Percentiles rank a stretch among this genome's conserved stretches.
These are phyloP conservation scores for Pythium sukuiense DNA, from an alignment of 352 stramenopile species.

Conservation along the genomic window DNA sequence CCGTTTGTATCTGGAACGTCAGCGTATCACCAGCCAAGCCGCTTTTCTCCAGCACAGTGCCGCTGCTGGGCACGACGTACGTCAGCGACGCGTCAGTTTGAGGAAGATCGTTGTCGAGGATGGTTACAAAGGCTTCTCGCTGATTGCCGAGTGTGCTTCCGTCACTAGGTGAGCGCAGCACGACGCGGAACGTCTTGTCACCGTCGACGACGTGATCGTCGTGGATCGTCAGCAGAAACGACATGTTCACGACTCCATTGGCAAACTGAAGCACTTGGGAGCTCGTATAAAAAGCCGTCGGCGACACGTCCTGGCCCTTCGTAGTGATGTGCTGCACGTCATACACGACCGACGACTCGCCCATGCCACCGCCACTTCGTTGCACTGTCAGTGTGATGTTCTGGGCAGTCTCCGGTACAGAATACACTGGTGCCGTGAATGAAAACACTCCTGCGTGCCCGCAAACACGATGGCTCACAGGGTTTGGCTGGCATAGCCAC, in stretches of 20 bases:
- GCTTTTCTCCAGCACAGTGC: constrained; percentile 32
- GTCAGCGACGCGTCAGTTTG: constrained; percentile 43
- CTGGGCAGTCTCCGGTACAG: constrained; percentile 61
- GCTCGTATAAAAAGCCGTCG: constrained; percentile 88
- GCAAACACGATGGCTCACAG: constrained; percentile 85
- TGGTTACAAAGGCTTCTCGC: constrained; percentile 60
- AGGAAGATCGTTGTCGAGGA: constrained; percentile 61
- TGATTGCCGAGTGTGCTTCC: constrained; percentile 58
- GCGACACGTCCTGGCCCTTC: constrained; percentile 67
- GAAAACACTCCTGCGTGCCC: constrained; percentile 89
- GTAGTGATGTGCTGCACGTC: constrained; percentile 84
- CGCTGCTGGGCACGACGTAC: constrained; percentile 29
- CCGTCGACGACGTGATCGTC: constrained; percentile 80
- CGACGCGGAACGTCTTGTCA: constrained; percentile 70
- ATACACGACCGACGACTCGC: constrained; percentile 73
- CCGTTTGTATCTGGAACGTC: constrained; percentile 54
- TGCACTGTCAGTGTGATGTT: constrained; percentile 84
- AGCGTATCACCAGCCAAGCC: constrained; percentile 45
- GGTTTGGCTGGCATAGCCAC: constrained; percentile 59
- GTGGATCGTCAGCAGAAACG: constrained; percentile 91
- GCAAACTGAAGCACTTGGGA: constrained; percentile 78
- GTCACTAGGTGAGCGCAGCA: constrained; percentile 26
- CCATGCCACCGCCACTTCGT: constrained; percentile 87
- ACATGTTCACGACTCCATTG: constrained; percentile 77
- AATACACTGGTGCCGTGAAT: constrained; percentile 88